These are phyloP conservation scores for Phytophthora nicotianae DNA, from an alignment of 352 stramenopile genomes.

Conservation along the genomic window DNA sequence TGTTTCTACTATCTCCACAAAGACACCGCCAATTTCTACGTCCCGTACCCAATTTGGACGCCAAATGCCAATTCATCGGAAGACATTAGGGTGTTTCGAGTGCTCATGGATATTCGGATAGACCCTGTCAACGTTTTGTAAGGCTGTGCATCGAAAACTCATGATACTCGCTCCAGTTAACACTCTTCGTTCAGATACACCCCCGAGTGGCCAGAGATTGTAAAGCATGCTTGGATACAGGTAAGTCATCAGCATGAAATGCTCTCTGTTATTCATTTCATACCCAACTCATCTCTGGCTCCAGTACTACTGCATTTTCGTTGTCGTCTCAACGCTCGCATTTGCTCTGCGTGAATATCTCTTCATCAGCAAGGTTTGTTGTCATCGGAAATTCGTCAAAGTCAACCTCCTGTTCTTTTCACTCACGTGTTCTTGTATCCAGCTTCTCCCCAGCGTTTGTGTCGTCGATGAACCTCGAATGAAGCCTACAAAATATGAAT, in stretches of 20 bases:
- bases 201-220: conserved; percentile 58
- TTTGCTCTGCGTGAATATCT: conserved; percentile 44
- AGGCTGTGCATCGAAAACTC: background rate
- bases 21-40: conserved; percentile 50
- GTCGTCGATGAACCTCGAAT: conserved; percentile 34
- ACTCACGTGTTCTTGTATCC: background rate
- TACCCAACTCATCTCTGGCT: background rate
- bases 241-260: conserved; percentile 23
- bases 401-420: background rate
- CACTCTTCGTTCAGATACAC: conserved; percentile 44
- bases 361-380: conserved; percentile 46
- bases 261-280: background rate
- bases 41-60: conserved; percentile 49
- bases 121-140: conserved; percentile 41
- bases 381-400: background rate
- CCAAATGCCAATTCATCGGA: conserved; percentile 24
- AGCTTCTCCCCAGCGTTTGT: conserved; percentile 42
- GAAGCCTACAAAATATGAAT: conserved; percentile 21
- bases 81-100: conserved; percentile 32
- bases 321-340: conserved; percentile 38
- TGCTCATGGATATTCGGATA: conserved; percentile 52
- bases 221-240: conserved; percentile 77
- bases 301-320: conserved; percentile 58
- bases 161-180: background rate
- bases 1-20: background rate